These are phyloP conservation scores for Novymonas esmeraldas DNA, from an alignment of 208 protist genomes.

Conservation along the genomic window DNA sequence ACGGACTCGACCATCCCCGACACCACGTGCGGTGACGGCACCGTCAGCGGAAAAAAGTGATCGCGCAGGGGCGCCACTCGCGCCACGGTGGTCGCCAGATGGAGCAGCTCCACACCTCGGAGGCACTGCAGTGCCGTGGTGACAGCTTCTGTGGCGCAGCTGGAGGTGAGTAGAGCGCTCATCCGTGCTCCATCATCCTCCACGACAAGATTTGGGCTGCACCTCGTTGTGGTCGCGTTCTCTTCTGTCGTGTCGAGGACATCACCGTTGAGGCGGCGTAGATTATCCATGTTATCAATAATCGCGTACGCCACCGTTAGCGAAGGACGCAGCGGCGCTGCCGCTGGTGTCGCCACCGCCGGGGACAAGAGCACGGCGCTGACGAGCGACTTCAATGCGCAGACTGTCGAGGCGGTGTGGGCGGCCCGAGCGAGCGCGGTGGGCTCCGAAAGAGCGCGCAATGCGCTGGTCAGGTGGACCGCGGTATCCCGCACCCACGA, in stretches of 20 bases:
- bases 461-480: conserved; percentile 29
- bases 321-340: conserved; percentile 21
- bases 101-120: conserved; percentile 61
- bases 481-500: conserved; percentile 39
- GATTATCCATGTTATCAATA: conserved; percentile 43
- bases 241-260: background rate
- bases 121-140: conserved; percentile 40
- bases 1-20: background rate
- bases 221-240: background rate
- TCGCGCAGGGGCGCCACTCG: conserved; percentile 45
- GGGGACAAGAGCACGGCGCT: conserved; percentile 34
- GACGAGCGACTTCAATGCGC: conserved; percentile 35
- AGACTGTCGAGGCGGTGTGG: conserved; percentile 17
- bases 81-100: conserved; percentile 56
- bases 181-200: conserved; percentile 13
- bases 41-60: conserved; percentile 30
- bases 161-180: conserved; percentile 5
- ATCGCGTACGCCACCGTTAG: conserved; percentile 42
- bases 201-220: background rate
- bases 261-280: conserved; percentile 29
- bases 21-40: background rate
- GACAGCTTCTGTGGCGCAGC: conserved; percentile 35
- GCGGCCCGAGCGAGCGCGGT: conserved; percentile 24
- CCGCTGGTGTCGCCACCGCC: conserved; percentile 21
- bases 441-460: conserved; percentile 38